These are phyloP conservation scores for Peziza echinospora DNA, from an alignment of 495 filamentous ascomycete genomes.

Conservation along the genomic window DNA sequence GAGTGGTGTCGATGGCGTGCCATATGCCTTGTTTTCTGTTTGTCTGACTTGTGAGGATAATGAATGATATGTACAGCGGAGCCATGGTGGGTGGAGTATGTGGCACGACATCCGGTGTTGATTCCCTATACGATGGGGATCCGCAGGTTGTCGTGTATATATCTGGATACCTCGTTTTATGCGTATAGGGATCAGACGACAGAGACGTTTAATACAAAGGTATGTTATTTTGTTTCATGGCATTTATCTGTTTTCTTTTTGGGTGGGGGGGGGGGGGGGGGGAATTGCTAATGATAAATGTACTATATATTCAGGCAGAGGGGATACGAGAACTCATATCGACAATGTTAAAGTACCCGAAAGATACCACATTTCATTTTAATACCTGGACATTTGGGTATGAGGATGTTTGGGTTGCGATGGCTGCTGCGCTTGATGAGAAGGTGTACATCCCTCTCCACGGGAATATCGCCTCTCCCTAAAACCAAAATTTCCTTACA, in stretches of 20 bases:
- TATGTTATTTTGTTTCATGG: neutral
- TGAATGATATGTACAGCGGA: constrained; percentile 27
- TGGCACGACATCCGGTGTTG: constrained; percentile 48
- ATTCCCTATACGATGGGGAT: constrained; percentile 50
- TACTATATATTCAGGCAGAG: constrained; percentile 31
- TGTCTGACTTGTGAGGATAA: neutral
- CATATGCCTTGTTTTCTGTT: neutral
- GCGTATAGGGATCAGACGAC: constrained; percentile 27
- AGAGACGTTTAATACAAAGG: constrained; percentile 32
- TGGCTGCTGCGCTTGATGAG: constrained; percentile 45
- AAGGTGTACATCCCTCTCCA: constrained; percentile 26
- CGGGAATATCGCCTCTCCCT: neutral
- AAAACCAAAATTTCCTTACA: neutral
- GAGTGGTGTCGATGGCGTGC: too few relatives aligned
- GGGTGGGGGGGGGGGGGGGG: too few relatives aligned
- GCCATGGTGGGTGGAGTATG: constrained; percentile 41
- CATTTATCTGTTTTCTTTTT: too few relatives aligned
- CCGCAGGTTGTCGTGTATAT: constrained; percentile 53
- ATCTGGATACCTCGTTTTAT: constrained; percentile 65
- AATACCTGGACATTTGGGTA: constrained; percentile 82
- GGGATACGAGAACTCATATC: constrained; percentile 52
- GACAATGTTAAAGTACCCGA: constrained; percentile 46
- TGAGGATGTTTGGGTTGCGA: constrained; percentile 62
- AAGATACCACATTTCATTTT: constrained; percentile 62
- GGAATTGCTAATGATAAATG: too few relatives aligned